Base-by-base conservation (phyloP, 768 basidiomycete genomes). In the Lactarius sp. region DNA sequence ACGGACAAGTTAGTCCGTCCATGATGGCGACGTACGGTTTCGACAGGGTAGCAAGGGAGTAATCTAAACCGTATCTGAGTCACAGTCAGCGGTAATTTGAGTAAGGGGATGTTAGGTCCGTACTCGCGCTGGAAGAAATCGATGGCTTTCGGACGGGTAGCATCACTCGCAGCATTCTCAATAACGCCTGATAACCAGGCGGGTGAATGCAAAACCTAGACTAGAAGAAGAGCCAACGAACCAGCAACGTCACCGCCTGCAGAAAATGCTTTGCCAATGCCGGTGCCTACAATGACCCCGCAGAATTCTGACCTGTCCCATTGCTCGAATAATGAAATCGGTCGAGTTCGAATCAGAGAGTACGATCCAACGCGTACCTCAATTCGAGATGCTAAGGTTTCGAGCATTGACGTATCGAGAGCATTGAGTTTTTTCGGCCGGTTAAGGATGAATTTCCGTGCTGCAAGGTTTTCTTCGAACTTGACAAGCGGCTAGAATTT, bases 231-330 rank as follows among this genome's bases (percentile, higher is more conserved):
- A 47, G 65, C 60, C 51, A 36, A 65, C 88, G 75, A 69, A 95
- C 96, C 78, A 63, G 84, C 86, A 61, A 99, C 90, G 75, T 99
- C 97, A 50, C 97, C 97, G 14, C 97, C 97, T 6, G 92, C 88
- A 70, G 94, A 98, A 73, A 98, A 98, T 13, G 88, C 91, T 62
- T 85, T 80, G 4, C 87, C 88, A 13, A 75, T 74, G 27, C 90
- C 90, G 37, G 82, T 81, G 39, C 87, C 89, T 42, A 92, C 81
- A 63, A 97, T 83, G 34, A 87, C 80, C 61, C 83, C 81, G 68
- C 85, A 85, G 7, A 92, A 80, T 55, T 87, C 81, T 34, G 90
- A 85, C 41, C 80, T 75, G 64, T 82, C 80, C 90, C 91, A 93
- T 78, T 85, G 83, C 91, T 93, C 18, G 18, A 55, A 44, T n/a